phyloP scores from a whole-genome alignment of 139 green algal species.

The Volvox reticuliferus region DNA sequence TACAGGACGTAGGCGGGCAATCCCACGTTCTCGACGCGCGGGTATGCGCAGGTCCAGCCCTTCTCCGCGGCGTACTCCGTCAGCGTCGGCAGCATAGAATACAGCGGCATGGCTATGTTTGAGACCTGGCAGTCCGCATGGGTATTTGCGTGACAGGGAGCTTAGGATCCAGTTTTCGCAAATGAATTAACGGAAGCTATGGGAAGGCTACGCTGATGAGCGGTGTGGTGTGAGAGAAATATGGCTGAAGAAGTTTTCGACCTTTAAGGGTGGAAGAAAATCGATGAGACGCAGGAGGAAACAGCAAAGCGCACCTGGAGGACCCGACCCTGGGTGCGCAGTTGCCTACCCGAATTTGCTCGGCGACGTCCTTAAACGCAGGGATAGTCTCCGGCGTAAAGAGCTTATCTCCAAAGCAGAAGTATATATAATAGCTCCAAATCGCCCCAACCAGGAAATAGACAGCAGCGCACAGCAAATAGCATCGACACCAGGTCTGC shows the following conservation, averaged over 20 bases:
- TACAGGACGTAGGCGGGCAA: conserved; percentile 75
- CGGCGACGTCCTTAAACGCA: conserved; percentile 61
- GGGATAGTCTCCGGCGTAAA: conserved; percentile 81
- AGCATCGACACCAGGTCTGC: conserved; percentile 88
- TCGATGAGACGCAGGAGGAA: neutral
- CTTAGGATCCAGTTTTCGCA: too few relatives aligned
- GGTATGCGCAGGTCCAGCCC: conserved; percentile 89
- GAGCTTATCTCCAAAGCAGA: conserved; percentile 75
- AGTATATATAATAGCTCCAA: conserved; percentile 90
- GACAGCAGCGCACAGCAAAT: conserved; percentile 76
- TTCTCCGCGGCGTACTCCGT: conserved; percentile 85
- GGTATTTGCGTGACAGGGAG: too few relatives aligned
- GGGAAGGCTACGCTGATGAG: neutral
- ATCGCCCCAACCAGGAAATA: conserved; percentile 79
- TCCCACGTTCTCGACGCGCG: conserved; percentile 81
- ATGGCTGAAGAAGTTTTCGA: neutral
- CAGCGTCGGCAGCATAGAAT: conserved; percentile 85
- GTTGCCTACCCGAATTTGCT: conserved; percentile 82
- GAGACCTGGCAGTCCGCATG: conserved; percentile 75
- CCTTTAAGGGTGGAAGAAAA: neutral
- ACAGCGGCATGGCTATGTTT: conserved; percentile 85
- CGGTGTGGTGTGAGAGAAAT: neutral
- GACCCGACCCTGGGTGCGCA: neutral
- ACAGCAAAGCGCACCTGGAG: too few relatives aligned
- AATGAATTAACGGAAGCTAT: neutral